Evolutionary conservation across 495 filamentous ascomycete genomes (phyloP).

Genomic region (Ascodesmis nigricans): DNA sequence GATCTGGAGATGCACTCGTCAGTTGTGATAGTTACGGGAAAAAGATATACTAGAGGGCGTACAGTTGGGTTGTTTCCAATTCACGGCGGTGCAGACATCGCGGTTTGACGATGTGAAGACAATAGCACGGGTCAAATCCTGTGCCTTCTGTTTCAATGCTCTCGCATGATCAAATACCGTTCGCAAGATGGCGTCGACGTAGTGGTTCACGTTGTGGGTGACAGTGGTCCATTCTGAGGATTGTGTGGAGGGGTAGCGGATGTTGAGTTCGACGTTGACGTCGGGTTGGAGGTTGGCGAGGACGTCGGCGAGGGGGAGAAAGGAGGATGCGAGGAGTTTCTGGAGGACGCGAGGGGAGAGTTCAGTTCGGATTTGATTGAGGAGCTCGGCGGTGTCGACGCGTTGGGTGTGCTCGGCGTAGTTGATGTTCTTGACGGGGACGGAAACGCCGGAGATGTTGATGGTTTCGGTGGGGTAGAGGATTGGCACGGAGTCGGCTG

Average conservation of each 20-base stretch:
- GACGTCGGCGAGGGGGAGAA: slow-evolving; percentile 51
- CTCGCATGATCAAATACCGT: slow-evolving; percentile 85
- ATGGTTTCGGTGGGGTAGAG: slow-evolving; percentile 68
- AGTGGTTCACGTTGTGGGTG: slow-evolving; percentile 63
- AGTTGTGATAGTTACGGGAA: not conserved
- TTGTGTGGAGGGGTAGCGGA: slow-evolving; percentile 52
- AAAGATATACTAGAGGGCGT: slow-evolving; percentile 20
- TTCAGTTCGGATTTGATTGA: too few relatives aligned
- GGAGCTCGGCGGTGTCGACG: too few relatives aligned
- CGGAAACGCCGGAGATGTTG: slow-evolving; percentile 51
- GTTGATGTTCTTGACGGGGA: slow-evolving; percentile 56
- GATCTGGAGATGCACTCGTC: slow-evolving; percentile 31
- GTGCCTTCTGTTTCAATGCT: slow-evolving; percentile 40
- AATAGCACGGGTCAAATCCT: slow-evolving; percentile 53
- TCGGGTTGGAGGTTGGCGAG: slow-evolving; percentile 47
- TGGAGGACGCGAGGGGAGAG: too few relatives aligned
- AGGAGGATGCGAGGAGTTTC: slow-evolving; percentile 46
- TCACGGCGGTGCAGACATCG: slow-evolving; percentile 72
- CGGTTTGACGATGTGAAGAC: slow-evolving; percentile 84
- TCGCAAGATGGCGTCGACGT: slow-evolving; percentile 58
- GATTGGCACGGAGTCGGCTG: slow-evolving; percentile 65
- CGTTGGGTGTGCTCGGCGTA: too few relatives aligned
- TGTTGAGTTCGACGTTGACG: slow-evolving; percentile 69
- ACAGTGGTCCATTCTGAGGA: slow-evolving; percentile 31
- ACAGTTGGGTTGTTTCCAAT: slow-evolving; percentile 99